Evolutionary conservation across 148 eudicot species (phyloP).

Genomic region (Hydrangea macrophylla): DNA sequence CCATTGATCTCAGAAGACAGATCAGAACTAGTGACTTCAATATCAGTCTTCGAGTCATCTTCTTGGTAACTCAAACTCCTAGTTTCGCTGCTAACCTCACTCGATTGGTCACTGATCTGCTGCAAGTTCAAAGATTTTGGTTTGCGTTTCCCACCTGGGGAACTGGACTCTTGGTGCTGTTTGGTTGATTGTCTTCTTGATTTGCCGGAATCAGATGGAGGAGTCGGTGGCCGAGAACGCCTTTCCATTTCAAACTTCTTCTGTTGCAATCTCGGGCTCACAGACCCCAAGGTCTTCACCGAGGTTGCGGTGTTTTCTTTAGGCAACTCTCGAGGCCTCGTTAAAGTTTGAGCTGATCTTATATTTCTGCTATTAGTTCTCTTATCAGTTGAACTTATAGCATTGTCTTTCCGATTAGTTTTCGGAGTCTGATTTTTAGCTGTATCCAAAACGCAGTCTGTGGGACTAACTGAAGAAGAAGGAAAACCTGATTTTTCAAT

Average conservation of each 20-base stretch:
- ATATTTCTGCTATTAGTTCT: conserved; percentile 35
- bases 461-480: conserved; percentile 51
- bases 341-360: conserved; percentile 33
- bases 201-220: conserved; percentile 60
- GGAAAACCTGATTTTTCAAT: conserved; percentile 49
- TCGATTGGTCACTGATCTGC: conserved; percentile 42
- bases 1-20: conserved; percentile 24
- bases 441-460: conserved; percentile 43
- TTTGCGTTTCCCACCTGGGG: conserved; percentile 64
- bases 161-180: conserved; percentile 50
- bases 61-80: conserved; percentile 36
- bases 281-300: conserved; percentile 50
- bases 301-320: conserved; percentile 41
- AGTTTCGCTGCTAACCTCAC: conserved; percentile 36
- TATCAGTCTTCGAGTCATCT: conserved; percentile 32
- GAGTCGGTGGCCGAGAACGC: conserved; percentile 71
- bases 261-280: conserved; percentile 76
- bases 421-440: conserved; percentile 39
- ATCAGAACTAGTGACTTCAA: conserved; percentile 32
- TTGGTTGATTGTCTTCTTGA: conserved; percentile 47
- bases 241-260: conserved; percentile 67
- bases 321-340: conserved; percentile 31
- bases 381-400: conserved; percentile 31
- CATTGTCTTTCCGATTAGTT: no score
- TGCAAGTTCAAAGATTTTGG: conserved; percentile 35